Evolutionary conservation across 106 monocot genomes (phyloP).

Genomic region (Alisma plantagoaquatica): DNA sequence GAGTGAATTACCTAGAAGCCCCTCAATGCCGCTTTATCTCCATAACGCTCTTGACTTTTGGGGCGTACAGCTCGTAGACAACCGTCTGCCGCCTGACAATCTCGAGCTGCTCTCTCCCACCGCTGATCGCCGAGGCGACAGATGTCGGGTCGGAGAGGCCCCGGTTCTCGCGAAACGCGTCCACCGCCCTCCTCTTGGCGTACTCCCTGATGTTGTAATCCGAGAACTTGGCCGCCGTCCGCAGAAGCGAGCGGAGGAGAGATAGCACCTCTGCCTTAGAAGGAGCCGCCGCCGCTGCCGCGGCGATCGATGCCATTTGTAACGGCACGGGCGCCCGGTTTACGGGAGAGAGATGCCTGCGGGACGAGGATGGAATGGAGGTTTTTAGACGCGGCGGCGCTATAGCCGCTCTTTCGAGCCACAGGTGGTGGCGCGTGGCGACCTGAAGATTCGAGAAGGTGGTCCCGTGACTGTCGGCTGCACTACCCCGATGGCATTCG

Average conservation of each 20-base stretch:
- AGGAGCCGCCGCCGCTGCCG: conserved; percentile 17
- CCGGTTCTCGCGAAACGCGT: conserved; percentile 54
- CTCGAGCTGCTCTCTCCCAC: conserved; percentile 67
- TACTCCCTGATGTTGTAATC: conserved; percentile 95
- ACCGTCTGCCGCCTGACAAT: conserved; percentile 56
- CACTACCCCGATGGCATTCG: too few species aligned
- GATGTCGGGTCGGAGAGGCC: conserved; percentile 41
- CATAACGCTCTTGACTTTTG: conserved; percentile 82
- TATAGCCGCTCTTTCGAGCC: too few species aligned
- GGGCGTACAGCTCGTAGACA: conserved; percentile 75
- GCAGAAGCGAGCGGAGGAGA: conserved; percentile 66
- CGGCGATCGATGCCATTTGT: too few species aligned
- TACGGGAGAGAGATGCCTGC: neutral
- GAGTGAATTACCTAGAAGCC: too few species aligned
- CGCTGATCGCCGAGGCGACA: conserved; percentile 29
- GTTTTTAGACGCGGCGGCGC: too few species aligned
- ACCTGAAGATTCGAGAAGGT: too few species aligned
- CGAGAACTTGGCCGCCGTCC: conserved; percentile 52
- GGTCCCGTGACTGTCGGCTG: too few species aligned
- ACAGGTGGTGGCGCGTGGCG: too few species aligned
- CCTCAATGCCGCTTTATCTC: conserved; percentile 48
- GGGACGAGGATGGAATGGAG: too few species aligned
- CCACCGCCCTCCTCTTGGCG: conserved; percentile 36
- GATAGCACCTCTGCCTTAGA: conserved; percentile 39
- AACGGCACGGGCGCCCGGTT: too few species aligned